Evolutionary conservation across 805 yeast species (phyloP), one percentile per base, ranked within the genome.

Genomic region (Saccharomycopsis sp.): DNA sequence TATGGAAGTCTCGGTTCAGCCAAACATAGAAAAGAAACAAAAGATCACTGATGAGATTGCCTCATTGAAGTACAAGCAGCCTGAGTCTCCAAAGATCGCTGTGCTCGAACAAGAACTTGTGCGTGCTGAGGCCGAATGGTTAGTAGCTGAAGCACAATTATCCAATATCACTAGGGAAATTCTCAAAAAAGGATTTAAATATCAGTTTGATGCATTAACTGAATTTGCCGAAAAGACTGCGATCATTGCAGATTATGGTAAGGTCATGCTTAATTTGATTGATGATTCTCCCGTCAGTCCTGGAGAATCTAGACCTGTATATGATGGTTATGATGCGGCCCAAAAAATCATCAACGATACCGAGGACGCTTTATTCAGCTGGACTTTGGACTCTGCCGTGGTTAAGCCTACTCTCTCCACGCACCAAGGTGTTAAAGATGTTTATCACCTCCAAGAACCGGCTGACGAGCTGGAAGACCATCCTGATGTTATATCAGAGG

Each of bases 211-310:
- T 73, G 89, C 97, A 60, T 79, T 87, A 65, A 88, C 97, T 75
- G 99, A 93, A 79, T 86, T 86, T 74, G 83, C 97, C 68, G 98
- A 94, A 81, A 94, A 94, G 80, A 82, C 89, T 67, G 98, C 98
- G 56, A 80, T 94, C 68, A 93, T 93, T 78, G 97, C 98, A 68
- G 97, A 97, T 71, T 94, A 94, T 81, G 98, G 98, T 78, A 93
- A 93, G 81, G 97, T 97, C 52, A 78, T 93, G 66, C 82, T 94
- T 71, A 98, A 94, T 81, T 84, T 93, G 71, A 83, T 93, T 73
- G 98, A 93, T 73, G 98, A 93, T 76, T 78, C 94, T 65, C 96
- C 98, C 64, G 97, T 94, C 65, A 93, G 97, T 66, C 99, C 99
- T 64, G 99, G 99, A 80, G 98, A 93, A 81, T 86, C 97, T 65